phyloP scores from a whole-genome alignment of 257 asterid species.

The Striga asiatica region DNA sequence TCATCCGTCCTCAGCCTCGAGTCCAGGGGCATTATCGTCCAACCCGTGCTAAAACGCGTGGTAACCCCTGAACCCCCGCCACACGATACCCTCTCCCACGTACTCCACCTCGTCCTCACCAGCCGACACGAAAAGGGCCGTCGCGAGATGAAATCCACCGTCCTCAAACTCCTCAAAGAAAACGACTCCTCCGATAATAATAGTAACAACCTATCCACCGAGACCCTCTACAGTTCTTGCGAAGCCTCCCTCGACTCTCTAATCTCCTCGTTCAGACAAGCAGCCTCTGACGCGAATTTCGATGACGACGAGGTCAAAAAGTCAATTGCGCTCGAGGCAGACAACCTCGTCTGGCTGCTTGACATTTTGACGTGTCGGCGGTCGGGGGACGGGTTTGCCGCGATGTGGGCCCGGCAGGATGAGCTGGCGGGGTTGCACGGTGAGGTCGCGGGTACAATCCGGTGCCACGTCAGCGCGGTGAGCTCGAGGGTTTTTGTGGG shows the following conservation, averaged over 20 bases:
- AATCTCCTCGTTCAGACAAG: constrained; percentile 53
- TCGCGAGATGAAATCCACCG: constrained; percentile 75
- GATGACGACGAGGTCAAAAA: constrained; percentile 23
- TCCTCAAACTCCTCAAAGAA: constrained; percentile 73
- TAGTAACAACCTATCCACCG: constrained; percentile 33
- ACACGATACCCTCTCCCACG: constrained; percentile 64
- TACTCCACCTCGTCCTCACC: constrained; percentile 62
- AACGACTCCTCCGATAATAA: constrained; percentile 41
- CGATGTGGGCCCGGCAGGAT: constrained; percentile 53
- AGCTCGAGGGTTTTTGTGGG: constrained; percentile 74
- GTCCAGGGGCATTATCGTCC: constrained; percentile 55
- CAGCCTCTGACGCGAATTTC: constrained; percentile 51
- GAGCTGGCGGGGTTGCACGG: constrained; percentile 57
- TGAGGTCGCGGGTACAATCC: constrained; percentile 31
- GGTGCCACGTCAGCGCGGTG: constrained; percentile 64
- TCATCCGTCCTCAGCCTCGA: constrained; percentile 50
- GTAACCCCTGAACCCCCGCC: constrained; percentile 37
- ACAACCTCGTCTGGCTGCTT: constrained; percentile 77
- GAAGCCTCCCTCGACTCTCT: constrained; percentile 44
- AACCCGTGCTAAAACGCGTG: constrained; percentile 70
- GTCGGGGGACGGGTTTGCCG: constrained; percentile 69
- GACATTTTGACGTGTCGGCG: constrained; percentile 62
- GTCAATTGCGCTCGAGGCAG: constrained; percentile 48
- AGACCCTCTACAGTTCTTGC: constrained; percentile 53
- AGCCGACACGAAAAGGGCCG: constrained; percentile 86